Evolutionary conservation across 768 basidiomycete genomes (phyloP).

Genomic region (Auricularia cornea): DNA sequence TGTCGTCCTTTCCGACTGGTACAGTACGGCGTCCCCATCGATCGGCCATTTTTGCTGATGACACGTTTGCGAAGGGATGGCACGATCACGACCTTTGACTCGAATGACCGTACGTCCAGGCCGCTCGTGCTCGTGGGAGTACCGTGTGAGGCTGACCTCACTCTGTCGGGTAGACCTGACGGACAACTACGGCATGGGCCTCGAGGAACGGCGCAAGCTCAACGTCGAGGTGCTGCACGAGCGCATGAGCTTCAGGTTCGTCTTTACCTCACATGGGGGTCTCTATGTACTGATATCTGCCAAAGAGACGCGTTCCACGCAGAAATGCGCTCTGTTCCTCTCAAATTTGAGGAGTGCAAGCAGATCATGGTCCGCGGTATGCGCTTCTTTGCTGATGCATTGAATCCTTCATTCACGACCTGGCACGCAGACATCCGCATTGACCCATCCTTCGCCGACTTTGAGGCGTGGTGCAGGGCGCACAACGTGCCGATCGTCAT

Average conservation of each 20-base stretch:
- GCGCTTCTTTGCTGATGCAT: not conserved
- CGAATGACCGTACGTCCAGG: constrained; percentile 70
- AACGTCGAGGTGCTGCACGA: constrained; percentile 69
- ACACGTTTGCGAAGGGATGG: constrained; percentile 55
- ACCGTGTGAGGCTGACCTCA: too few species aligned
- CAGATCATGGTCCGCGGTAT: constrained; percentile 41
- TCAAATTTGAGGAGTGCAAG: constrained; percentile 81
- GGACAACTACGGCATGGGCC: constrained; percentile 83
- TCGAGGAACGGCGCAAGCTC: constrained; percentile 57
- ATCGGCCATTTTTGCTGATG: constrained; percentile 4
- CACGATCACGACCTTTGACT: constrained; percentile 88
- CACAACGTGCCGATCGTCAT: constrained; percentile 83
- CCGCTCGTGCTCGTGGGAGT: too few species aligned
- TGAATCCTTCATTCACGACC: constrained; percentile 2
- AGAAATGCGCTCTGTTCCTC: constrained; percentile 87
- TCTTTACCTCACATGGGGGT: too few species aligned
- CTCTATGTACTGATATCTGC: constrained; percentile 2
- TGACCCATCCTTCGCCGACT: constrained; percentile 83
- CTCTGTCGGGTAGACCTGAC: constrained; percentile 82
- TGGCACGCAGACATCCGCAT: constrained; percentile 87
- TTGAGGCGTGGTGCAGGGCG: constrained; percentile 75
- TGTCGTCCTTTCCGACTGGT: constrained; percentile 89
- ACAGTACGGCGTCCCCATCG: constrained; percentile 22
- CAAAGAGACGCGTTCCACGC: constrained; percentile 1
- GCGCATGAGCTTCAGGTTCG: constrained; percentile 59